phyloP scores from a whole-genome alignment of 2,329 filamentous ascomycete species.

The Clonostachys sp. region DNA sequence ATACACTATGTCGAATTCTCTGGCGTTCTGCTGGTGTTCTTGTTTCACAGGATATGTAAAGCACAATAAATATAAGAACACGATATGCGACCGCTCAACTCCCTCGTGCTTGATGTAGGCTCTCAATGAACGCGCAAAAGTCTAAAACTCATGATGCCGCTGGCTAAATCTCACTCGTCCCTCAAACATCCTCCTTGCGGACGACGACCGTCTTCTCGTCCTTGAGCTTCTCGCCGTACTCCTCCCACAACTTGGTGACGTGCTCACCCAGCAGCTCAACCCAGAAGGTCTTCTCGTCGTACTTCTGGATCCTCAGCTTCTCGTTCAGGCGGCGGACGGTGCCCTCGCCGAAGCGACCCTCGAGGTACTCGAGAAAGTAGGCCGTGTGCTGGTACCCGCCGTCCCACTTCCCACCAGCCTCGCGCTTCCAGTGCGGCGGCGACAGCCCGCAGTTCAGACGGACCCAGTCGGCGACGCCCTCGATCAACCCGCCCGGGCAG shows the following conservation, averaged over 20 bases:
- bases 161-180: too few relatives aligned
- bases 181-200: neutral
- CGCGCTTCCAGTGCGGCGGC: conserved; percentile 78
- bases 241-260: conserved; percentile 68
- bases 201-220: neutral
- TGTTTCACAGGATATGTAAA: too few relatives aligned
- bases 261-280: conserved; percentile 58
- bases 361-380: conserved; percentile 86
- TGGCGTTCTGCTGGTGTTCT: too few relatives aligned
- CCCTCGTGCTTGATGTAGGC: too few relatives aligned
- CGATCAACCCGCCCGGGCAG: conserved; percentile 74
- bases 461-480: conserved; percentile 93
- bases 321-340: conserved; percentile 63
- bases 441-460: conserved; percentile 67
- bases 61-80: too few relatives aligned
- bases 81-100: too few relatives aligned
- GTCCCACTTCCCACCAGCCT: conserved; percentile 65
- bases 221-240: conserved; percentile 50
- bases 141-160: too few relatives aligned
- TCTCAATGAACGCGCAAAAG: too few relatives aligned
- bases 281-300: conserved; percentile 66
- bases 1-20: too few relatives aligned
- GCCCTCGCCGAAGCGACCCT: conserved; percentile 56
- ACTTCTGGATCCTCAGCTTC: conserved; percentile 55
- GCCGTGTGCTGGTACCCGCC: conserved; percentile 86